Evolutionary conservation across 805 yeast genomes (phyloP).

Genomic region (Kluyveromyces siamensis): DNA sequence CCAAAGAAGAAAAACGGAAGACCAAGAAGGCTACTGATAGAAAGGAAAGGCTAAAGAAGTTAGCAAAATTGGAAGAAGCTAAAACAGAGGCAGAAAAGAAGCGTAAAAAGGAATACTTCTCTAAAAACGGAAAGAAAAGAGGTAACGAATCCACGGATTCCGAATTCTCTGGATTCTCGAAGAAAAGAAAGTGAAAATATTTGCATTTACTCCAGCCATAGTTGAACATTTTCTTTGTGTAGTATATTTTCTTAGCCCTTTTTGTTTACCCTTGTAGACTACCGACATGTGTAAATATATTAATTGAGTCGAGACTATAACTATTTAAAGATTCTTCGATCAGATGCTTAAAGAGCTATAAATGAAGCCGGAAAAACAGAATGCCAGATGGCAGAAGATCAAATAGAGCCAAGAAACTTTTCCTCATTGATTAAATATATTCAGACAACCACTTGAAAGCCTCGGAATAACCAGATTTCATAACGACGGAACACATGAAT

Average conservation of each 20-base stretch:
- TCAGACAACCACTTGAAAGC: constrained; percentile 98
- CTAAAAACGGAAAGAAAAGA: constrained; percentile 61
- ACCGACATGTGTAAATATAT: neutral
- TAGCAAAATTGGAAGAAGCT: constrained; percentile 65
- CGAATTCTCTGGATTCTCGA: constrained; percentile 20
- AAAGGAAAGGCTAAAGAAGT: constrained; percentile 61
- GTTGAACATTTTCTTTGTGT: neutral
- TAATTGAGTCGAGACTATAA: neutral
- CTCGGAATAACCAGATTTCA: constrained; percentile 98
- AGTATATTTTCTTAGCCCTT: neutral
- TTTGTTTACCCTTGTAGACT: neutral
- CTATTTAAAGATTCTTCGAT: neutral
- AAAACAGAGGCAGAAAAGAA: constrained; percentile 70
- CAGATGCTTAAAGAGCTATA: neutral
- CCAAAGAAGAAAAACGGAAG: constrained; percentile 70
- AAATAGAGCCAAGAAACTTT: neutral
- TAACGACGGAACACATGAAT: constrained; percentile 94
- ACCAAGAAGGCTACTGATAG: constrained; percentile 69
- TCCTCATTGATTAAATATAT: constrained; percentile 49
- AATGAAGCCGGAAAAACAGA: neutral
- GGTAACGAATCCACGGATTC: constrained; percentile 24
- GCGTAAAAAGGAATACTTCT: constrained; percentile 80
- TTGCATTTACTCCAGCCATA: neutral
- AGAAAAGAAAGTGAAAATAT: constrained; percentile 14
- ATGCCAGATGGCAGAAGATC: neutral